Evolutionary conservation across 768 basidiomycete species (phyloP).

Genomic region (Phylloporus arenicola): DNA sequence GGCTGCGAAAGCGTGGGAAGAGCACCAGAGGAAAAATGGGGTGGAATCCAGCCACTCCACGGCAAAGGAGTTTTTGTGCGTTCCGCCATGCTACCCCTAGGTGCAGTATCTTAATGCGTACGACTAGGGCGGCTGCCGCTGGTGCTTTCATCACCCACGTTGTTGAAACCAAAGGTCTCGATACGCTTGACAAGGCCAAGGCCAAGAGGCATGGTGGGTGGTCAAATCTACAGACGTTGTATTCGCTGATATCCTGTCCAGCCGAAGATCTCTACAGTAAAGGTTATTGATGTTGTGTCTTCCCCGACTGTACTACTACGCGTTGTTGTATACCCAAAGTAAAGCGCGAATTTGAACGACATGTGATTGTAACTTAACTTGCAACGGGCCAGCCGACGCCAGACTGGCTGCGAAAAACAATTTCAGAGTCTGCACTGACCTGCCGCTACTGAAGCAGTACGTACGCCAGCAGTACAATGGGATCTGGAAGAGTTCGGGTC

Average conservation of each 20-base stretch:
- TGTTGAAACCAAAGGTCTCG: constrained; percentile 56
- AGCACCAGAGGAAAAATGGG: constrained; percentile 46
- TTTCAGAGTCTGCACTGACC: too few species aligned
- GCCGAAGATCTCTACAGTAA: constrained; percentile 5
- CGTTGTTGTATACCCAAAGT: constrained; percentile 7
- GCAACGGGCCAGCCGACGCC: too few species aligned
- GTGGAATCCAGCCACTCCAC: constrained; percentile 43
- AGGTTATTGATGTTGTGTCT: neutral
- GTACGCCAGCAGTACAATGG: too few species aligned
- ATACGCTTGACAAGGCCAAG: constrained; percentile 40
- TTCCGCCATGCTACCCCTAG: constrained; percentile 28
- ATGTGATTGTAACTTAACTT: neutral
- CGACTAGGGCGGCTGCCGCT: constrained; percentile 46
- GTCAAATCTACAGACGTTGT: too few species aligned
- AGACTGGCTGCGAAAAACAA: too few species aligned
- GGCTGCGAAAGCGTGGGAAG: constrained; percentile 48
- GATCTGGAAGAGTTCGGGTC: too few species aligned
- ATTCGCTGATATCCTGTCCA: constrained; percentile 5
- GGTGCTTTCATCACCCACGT: constrained; percentile 50
- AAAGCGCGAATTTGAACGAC: neutral
- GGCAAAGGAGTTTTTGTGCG: constrained; percentile 46
- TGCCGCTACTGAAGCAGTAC: too few species aligned
- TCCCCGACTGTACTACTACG: neutral
- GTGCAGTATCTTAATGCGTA: neutral
- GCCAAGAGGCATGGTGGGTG: constrained; percentile 36